Conservation (phyloP, 768 basidiomycete genomes). For the Lactarius trivialis region DNA sequence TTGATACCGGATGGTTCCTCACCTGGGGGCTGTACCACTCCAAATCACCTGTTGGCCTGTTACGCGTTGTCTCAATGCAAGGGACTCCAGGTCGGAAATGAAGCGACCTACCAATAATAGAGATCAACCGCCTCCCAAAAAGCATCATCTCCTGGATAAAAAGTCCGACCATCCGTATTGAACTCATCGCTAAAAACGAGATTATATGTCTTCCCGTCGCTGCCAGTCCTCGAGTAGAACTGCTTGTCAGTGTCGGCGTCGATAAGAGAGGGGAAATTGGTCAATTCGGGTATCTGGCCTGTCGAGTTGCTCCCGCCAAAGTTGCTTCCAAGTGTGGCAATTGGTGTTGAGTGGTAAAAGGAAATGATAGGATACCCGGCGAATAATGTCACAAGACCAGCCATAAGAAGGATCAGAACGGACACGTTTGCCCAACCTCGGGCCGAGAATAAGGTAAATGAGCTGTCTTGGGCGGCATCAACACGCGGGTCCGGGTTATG, state of each 20-base stretch:
- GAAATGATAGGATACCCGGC: constrained; percentile 83
- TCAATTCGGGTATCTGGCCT: constrained; percentile 79
- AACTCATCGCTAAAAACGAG: constrained; percentile 90
- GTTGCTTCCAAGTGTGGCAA: constrained; percentile 51
- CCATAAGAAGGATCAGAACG: constrained; percentile 61
- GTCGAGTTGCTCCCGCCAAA: constrained; percentile 83
- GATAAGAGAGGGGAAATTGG: constrained; percentile 60
- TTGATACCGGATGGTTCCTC: constrained; percentile 22
- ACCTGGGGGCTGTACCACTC: constrained; percentile 83
- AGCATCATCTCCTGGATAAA: constrained; percentile 75
- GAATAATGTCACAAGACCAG: constrained; percentile 71
- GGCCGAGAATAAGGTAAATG: constrained; percentile 68
- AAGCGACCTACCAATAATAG: constrained; percentile 60
- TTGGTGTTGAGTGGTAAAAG: constrained; percentile 35
- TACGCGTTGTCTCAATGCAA: constrained; percentile 1
- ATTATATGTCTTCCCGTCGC: constrained; percentile 71
- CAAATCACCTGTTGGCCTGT: constrained; percentile 59
- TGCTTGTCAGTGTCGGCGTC: constrained; percentile 67
- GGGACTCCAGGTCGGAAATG: background rate
- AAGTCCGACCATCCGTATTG: constrained; percentile 64
- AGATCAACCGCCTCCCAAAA: constrained; percentile 85
- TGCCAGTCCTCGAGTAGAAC: constrained; percentile 52
- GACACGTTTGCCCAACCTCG: constrained; percentile 81
- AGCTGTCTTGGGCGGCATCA: constrained; percentile 50
- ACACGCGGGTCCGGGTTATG: constrained; percentile 83